These are phyloP conservation scores for Orychophragmus violaceus DNA, from an alignment of 345 rosid genomes.

Conservation along the genomic window DNA sequence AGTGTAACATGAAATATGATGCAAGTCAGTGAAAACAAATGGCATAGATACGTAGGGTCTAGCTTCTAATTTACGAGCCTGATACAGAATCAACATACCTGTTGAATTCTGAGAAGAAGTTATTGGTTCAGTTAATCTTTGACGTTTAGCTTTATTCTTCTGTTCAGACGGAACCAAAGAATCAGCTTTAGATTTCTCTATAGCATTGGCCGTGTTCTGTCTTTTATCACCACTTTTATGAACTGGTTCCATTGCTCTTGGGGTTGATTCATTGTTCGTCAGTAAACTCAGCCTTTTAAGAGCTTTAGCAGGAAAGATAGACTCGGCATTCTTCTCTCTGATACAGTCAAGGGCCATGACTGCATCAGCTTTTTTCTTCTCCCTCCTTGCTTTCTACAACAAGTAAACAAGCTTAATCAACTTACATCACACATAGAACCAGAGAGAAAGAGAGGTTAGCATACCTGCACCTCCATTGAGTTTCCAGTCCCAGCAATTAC, in stretches of 20 bases:
- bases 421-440: conserved; percentile 4
- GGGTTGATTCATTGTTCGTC: not conserved
- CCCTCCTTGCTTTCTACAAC: conserved; percentile 11
- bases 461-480: conserved; percentile 9
- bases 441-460: not conserved
- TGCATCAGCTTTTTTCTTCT: conserved; percentile 20
- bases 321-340: not conserved
- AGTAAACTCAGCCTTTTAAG: not conserved
- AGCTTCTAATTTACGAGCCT: not conserved
- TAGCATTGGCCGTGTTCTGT: not conserved
- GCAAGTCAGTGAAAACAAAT: not conserved
- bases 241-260: not conserved
- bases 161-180: not conserved
- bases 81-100: conserved; percentile 17
- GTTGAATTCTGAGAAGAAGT: conserved; percentile 4
- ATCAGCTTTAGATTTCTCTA: not conserved
- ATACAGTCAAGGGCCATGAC: conserved; percentile 20
- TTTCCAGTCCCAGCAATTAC: not conserved
- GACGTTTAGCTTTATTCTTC: conserved; percentile 12
- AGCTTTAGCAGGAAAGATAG: not conserved
- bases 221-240: not conserved
- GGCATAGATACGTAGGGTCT: not conserved
- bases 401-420: not conserved
- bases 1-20: not conserved
- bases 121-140: conserved; percentile 2